phyloP scores from a whole-genome alignment of 176 grass and related monocot species.

The Triticum dicoccoides region DNA sequence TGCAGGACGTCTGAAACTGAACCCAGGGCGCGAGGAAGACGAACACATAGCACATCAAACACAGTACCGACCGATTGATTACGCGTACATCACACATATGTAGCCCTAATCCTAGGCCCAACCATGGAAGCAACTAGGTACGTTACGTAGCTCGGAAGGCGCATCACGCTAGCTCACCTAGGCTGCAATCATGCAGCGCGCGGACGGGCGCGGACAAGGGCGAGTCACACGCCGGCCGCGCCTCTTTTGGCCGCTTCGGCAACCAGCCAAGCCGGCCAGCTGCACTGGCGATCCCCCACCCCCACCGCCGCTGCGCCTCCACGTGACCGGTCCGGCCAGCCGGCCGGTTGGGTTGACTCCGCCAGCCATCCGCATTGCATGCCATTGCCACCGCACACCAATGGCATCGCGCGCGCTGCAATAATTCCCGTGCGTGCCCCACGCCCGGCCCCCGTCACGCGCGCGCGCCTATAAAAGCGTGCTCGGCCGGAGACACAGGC shows the following conservation, averaged over 20 bases:
- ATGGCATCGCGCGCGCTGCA: constrained; percentile 16
- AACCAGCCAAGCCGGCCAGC: constrained; percentile 22
- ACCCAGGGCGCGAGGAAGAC: neutral
- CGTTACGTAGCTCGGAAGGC: neutral
- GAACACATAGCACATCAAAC: neutral
- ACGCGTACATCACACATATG: neutral
- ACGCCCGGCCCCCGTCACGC: neutral
- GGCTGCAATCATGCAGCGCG: constrained; percentile 17
- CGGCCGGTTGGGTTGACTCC: neutral
- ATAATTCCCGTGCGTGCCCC: neutral
- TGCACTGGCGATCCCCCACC: neutral
- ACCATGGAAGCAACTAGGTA: neutral
- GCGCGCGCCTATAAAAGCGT: constrained; percentile 34
- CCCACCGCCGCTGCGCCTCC: constrained; percentile 28
- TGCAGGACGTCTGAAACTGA: neutral
- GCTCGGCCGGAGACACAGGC: neutral
- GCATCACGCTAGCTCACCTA: neutral
- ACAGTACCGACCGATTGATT: neutral
- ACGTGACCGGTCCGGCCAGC: constrained; percentile 29
- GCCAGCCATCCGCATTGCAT: neutral
- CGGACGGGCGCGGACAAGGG: constrained; percentile 29
- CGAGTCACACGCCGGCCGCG: constrained; percentile 44
- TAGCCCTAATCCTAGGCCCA: neutral
- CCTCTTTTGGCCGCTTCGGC: constrained; percentile 42
- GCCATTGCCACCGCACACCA: constrained; percentile 23